Evolutionary conservation across 2,329 filamentous ascomycete genomes (phyloP).

Genomic region (Venturia effusa): DNA sequence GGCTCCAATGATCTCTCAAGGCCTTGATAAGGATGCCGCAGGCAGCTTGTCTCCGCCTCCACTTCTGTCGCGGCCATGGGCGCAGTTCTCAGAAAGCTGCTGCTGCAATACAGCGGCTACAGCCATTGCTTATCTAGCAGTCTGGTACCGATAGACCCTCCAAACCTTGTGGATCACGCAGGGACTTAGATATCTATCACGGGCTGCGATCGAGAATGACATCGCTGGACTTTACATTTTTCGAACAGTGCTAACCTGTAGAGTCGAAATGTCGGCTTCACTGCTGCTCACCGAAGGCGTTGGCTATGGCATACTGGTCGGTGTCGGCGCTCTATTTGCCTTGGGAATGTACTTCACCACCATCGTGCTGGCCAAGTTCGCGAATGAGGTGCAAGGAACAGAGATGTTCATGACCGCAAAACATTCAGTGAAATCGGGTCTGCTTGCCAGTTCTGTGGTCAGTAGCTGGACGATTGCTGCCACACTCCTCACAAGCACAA

Average conservation of each 20-base stretch:
- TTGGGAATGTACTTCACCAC: conserved; percentile 8
- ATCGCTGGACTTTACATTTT: background rate
- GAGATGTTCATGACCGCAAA: conserved; percentile 40
- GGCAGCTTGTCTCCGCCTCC: background rate
- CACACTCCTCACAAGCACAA: conserved; percentile 28
- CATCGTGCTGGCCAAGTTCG: background rate
- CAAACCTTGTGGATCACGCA: background rate
- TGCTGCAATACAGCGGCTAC: background rate
- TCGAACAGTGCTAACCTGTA: background rate
- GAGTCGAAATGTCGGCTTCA: background rate
- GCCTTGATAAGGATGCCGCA: conserved; percentile 1
- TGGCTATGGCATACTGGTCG: conserved; percentile 11
- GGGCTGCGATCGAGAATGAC: background rate
- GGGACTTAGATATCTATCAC: background rate
- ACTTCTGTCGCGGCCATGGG: background rate
- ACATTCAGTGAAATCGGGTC: conserved; percentile 32
- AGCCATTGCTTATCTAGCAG: background rate
- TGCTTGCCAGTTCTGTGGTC: conserved; percentile 37
- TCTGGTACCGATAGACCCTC: background rate
- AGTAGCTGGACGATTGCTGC: conserved; percentile 40
- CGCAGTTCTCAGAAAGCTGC: background rate
- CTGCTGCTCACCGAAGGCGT: background rate
- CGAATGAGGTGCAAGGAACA: conserved; percentile 21
- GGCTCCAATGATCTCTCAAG: background rate
- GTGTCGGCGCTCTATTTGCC: conserved; percentile 7